A percentile compares a stretch with the other conserved stretches of the same genome.
phyloP scores from a whole-genome alignment of 306 rosid species.

The Cucurbita pepo region DNA sequence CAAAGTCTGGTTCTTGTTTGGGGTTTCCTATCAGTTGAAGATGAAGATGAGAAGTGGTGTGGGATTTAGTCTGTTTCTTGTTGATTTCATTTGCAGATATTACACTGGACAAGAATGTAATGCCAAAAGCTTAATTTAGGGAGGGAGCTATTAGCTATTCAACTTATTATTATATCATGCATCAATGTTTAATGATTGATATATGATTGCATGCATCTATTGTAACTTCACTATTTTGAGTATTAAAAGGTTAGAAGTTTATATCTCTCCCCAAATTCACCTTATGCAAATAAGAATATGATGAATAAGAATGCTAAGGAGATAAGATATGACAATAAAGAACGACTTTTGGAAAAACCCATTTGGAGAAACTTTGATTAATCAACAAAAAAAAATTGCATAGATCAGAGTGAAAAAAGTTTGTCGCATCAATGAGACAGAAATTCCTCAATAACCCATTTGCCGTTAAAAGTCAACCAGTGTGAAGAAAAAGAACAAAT shows the following conservation, averaged over 20 bases:
- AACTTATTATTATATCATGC: not conserved
- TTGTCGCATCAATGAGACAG: too few relatives aligned
- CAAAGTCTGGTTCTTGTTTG: not conserved
- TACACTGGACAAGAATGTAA: constrained; percentile 1
- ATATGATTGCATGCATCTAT: not conserved
- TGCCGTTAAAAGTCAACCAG: too few relatives aligned
- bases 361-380: not conserved
- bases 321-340: not conserved
- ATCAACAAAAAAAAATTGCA: too few relatives aligned
- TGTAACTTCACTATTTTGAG: not conserved
- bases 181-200: not conserved
- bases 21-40: not conserved
- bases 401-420: too few relatives aligned
- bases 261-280: not conserved
- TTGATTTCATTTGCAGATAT: not conserved
- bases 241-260: not conserved
- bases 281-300: not conserved
- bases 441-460: too few relatives aligned
- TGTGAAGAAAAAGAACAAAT: too few relatives aligned
- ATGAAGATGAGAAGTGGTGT: not conserved
- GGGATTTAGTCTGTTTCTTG: not conserved
- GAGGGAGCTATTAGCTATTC: not conserved
- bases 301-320: not conserved
- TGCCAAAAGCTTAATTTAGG: not conserved
- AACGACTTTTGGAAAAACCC: not conserved